Conservation (phyloP, 306 rosid genomes). For the Lathyrus oleraceus region DNA sequence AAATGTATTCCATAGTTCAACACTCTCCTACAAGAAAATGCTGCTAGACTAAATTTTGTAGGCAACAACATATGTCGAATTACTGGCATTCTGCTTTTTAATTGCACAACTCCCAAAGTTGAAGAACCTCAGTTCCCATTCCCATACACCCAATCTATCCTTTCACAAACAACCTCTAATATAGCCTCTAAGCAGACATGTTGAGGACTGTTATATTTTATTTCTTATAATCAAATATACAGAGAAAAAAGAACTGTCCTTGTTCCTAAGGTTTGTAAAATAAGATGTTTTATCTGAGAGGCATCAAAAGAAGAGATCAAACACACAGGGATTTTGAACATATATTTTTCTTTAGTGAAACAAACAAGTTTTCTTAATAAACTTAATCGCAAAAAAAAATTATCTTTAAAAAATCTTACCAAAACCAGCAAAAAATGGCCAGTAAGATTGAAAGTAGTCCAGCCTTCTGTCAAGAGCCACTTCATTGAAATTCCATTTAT, state of each 20-base stretch:
- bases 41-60: conserved; percentile 7
- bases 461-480: conserved; percentile 78
- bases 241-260: conserved; percentile 18
- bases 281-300: conserved; percentile 8
- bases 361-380: conserved; percentile 16
- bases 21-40: conserved; percentile 21
- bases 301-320: conserved; percentile 3
- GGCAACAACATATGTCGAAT: conserved; percentile 24
- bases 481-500: conserved; percentile 88
- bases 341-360: conserved; percentile 19
- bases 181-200: background rate
- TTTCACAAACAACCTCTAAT: conserved; percentile 14
- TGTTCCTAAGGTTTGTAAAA: conserved; percentile 12
- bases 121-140: conserved; percentile 4
- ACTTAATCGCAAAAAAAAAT: conserved; percentile 24
- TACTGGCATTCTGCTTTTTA: conserved; percentile 15
- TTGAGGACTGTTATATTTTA: conserved; percentile 3
- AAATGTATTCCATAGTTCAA: background rate
- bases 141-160: conserved; percentile 14
- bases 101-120: conserved; percentile 1
- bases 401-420: conserved; percentile 46
- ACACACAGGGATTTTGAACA: conserved; percentile 28
- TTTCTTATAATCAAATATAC: conserved; percentile 14
- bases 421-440: conserved; percentile 96
- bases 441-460: conserved; percentile 78